These are phyloP conservation scores for Cladobotryum protrusum DNA, from an alignment of 2,329 filamentous ascomycete genomes.

Conservation along the genomic window DNA sequence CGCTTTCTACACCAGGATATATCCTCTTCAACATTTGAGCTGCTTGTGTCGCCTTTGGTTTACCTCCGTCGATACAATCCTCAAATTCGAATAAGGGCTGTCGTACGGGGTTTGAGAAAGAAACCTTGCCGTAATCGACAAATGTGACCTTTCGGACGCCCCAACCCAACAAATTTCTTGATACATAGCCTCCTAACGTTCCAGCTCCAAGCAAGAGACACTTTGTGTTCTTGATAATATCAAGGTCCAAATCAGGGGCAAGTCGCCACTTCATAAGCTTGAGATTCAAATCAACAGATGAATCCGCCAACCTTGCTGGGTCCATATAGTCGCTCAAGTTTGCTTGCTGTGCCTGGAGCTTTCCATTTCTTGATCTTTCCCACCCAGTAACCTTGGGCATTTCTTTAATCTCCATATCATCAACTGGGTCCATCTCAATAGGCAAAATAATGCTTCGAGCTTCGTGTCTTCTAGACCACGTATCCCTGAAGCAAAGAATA, in stretches of 20 bases:
- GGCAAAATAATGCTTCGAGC: constrained; percentile 74
- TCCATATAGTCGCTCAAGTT: constrained; percentile 93
- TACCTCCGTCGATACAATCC: constrained; percentile 81
- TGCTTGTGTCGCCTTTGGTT: constrained; percentile 73
- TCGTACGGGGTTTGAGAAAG: constrained; percentile 92
- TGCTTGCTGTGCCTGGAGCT: constrained; percentile 69
- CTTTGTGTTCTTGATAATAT: constrained; percentile 80
- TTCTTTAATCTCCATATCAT: constrained; percentile 37
- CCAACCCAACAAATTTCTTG: constrained; percentile 89
- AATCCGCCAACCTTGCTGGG: constrained; percentile 77
- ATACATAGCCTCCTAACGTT: constrained; percentile 89
- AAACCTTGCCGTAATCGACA: constrained; percentile 87
- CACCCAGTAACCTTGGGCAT: constrained; percentile 93
- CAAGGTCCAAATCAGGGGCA: constrained; percentile 78
- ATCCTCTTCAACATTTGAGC: constrained; percentile 77
- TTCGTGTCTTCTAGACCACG: constrained; percentile 68
- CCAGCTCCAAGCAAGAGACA: constrained; percentile 89
- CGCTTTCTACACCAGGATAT: constrained; percentile 80
- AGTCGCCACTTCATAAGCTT: constrained; percentile 99
- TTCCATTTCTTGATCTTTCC: constrained; percentile 77
- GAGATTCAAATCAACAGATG: constrained; percentile 90
- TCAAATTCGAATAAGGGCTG: constrained; percentile 88
- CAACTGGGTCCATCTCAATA: constrained; percentile 48
- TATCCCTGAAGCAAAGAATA: constrained; percentile 85
- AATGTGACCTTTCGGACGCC: constrained; percentile 93